Base-by-base conservation (phyloP, 1,284 basidiomycete genomes). In the Leccinum subrobustum region DNA sequence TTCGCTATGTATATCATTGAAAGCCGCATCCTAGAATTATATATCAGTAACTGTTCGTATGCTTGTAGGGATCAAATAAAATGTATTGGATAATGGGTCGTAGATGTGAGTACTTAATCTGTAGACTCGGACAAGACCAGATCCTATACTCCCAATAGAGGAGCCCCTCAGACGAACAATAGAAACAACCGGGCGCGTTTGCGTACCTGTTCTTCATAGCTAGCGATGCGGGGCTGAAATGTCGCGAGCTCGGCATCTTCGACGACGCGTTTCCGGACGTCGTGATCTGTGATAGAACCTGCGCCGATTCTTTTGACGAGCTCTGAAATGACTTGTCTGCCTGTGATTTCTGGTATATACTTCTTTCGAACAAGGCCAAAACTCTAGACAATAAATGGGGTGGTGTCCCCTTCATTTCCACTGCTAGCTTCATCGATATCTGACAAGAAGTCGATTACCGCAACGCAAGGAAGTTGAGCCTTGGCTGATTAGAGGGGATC, bases 191-290 rank as follows among this genome's bases (percentile, higher is more conserved):
- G 55, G 53, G 51, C 48, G 39, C n/a, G 25, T 57, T 33, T 12
- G 16, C 18, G 68, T 70, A 95, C 95, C 82, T 97, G 95, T 75
- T 98, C 95, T 74, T 98, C 96, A 71, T 94, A 97, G 76, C 92
- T 95, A 47, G 87, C 87, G 66, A 88, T 83, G 60, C 88, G 82
- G 1, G 90, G 88, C 69, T 93, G 91, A 23, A 94, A 78, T 39
- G 84, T 83, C 44, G 81, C 78, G 44, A 96, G 79, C 25, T 25
- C 25, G 1, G 87, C 88, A 59, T 88, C 86, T 70, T 92, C 81
- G 20, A 95, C 83, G 57, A 95, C 78, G 58, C 79, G 79, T 73
- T 90, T 91, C 66, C 84, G 83, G 29, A 85, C 67, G 16, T 85
- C 83, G 12, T 76, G 69, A 67, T 88, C 80, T 56, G 81, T 78